These are phyloP conservation scores for Linnemannia zychae DNA, from an alignment of 192 early-diverging fungal genomes.

Conservation along the genomic window DNA sequence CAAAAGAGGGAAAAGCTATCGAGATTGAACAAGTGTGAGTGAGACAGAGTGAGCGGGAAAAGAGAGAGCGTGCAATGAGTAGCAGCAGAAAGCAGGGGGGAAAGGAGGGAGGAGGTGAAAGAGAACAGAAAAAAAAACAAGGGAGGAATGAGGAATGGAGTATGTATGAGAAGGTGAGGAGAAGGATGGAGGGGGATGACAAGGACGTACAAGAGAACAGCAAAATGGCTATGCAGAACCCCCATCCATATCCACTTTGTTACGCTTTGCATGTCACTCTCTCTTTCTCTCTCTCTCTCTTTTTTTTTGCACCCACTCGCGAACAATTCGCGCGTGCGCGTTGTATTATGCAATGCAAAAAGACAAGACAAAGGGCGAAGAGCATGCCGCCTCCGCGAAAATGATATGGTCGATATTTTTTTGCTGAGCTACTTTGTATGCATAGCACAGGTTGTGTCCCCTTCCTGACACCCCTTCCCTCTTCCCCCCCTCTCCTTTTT, in stretches of 20 bases:
- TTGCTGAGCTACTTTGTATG: not conserved
- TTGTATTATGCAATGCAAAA: not conserved
- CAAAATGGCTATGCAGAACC: not conserved
- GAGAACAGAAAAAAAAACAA: too few relatives aligned
- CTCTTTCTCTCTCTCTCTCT: too few relatives aligned
- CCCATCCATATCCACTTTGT: not conserved
- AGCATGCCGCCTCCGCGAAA: not conserved
- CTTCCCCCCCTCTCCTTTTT: not conserved
- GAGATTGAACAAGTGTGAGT: not conserved
- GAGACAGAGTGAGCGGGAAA: not conserved
- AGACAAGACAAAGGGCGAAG: not conserved
- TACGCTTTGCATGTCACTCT: not conserved
- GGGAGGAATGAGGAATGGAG: too few relatives aligned
- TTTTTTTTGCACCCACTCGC: not conserved
- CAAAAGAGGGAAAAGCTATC: not conserved
- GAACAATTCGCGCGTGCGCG: not conserved
- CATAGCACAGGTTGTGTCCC: not conserved
- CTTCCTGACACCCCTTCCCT: not conserved
- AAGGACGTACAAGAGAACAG: not conserved
- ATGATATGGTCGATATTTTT: not conserved
- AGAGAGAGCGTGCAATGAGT: not conserved
- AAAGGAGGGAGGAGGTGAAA: too few relatives aligned
- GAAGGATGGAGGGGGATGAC: not conserved
- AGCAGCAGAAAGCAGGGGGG: too few relatives aligned
- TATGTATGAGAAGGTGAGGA: too few relatives aligned